These are phyloP conservation scores for Exophiala sp. DNA, from an alignment of 2,329 filamentous ascomycete genomes.

Conservation along the genomic window DNA sequence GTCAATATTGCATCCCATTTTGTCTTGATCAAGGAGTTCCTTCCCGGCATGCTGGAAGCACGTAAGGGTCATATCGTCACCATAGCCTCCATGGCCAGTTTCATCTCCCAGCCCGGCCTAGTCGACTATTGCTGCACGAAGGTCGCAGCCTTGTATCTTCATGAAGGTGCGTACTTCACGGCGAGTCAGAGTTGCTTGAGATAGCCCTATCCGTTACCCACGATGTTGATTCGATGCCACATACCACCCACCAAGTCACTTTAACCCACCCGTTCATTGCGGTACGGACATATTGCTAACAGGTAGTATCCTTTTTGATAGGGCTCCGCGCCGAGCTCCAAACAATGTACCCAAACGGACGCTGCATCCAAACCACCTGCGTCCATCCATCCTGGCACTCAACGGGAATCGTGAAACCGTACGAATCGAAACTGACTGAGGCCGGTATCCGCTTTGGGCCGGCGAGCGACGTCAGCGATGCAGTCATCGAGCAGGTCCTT, in stretches of 20 bases:
- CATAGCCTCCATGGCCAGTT: conserved; percentile 59
- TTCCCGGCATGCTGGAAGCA: conserved; percentile 56
- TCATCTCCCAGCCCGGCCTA: conserved; percentile 55
- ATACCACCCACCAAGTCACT: no score
- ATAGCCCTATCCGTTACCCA: no score
- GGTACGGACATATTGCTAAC: no score
- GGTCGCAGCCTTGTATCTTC: conserved; percentile 60
- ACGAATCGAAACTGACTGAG: conserved; percentile 53
- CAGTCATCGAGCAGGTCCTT: conserved; percentile 46
- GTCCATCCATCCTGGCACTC: conserved; percentile 27
- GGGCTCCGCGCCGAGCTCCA: conserved; percentile 51
- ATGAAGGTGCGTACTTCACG: conserved; percentile 55
- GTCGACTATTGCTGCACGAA: conserved; percentile 64
- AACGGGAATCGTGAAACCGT: conserved; percentile 32
- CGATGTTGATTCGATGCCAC: no score
- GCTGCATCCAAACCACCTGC: conserved; percentile 21
- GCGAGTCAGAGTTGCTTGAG: no score
- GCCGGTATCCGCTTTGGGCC: conserved; percentile 39
- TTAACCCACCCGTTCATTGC: no score
- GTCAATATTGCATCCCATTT: conserved; percentile 65
- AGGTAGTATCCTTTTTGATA: no score
- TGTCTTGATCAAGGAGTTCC: conserved; percentile 60
- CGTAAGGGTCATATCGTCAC: conserved; percentile 72
- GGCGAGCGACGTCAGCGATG: conserved; percentile 44
- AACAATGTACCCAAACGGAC: conserved; percentile 44